These are phyloP conservation scores for Podospora pseudopauciseta DNA, from an alignment of 495 filamentous ascomycete genomes.

Conservation along the genomic window DNA sequence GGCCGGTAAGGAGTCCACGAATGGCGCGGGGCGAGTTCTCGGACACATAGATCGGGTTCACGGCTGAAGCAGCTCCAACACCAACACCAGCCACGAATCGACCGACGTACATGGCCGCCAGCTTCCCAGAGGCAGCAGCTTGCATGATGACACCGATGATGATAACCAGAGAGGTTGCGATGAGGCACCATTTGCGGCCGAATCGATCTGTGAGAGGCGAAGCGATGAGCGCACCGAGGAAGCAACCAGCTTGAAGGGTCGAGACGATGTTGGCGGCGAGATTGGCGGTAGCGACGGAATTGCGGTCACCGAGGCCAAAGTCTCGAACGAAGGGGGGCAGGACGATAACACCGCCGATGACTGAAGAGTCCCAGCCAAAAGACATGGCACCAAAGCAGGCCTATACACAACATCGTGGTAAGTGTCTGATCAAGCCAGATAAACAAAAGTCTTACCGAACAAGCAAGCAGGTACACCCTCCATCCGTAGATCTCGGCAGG, in stretches of 20 bases:
- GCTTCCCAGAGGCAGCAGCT: constrained; percentile 44
- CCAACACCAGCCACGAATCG: constrained; percentile 61
- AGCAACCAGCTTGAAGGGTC: constrained; percentile 54
- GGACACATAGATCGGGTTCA: constrained; percentile 58
- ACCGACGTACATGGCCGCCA: constrained; percentile 58
- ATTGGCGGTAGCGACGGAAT: constrained; percentile 33
- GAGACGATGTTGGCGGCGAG: constrained; percentile 50
- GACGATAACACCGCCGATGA: constrained; percentile 63
- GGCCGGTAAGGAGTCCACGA: constrained; percentile 54
- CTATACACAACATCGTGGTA: constrained; percentile 26
- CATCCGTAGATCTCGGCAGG: constrained; percentile 77
- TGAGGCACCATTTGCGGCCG: constrained; percentile 53
- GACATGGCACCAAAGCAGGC: constrained; percentile 76
- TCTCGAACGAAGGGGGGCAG: constrained; percentile 47
- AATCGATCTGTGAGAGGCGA: constrained; percentile 40
- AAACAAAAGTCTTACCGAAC: constrained; percentile 50
- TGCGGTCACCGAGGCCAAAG: constrained; percentile 30
- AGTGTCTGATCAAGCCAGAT: constrained; percentile 10
- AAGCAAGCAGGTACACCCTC: constrained; percentile 66
- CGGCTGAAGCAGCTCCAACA: constrained; percentile 56
- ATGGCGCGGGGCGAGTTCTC: constrained; percentile 52
- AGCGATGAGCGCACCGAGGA: constrained; percentile 41
- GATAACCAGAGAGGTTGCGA: constrained; percentile 54
- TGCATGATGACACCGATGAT: constrained; percentile 55
- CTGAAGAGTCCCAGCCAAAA: constrained; percentile 63